These are phyloP conservation scores for Lodderomyces parapsilosis DNA, from an alignment of 1,139 yeast genomes.

Conservation along the genomic window DNA sequence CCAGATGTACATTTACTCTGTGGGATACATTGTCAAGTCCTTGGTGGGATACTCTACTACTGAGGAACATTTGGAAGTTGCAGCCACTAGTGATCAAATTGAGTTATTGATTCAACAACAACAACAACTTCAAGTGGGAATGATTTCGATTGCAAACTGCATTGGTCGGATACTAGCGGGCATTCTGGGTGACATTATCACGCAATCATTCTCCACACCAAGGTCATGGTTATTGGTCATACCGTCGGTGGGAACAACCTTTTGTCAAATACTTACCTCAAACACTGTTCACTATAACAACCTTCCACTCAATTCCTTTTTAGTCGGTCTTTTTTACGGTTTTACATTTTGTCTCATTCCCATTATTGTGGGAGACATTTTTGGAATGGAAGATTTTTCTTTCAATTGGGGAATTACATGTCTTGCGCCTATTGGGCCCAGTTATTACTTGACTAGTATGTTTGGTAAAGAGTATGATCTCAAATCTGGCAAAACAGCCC, in stretches of 20 bases:
- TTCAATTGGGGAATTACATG: slow-evolving; percentile 59
- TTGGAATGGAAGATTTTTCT: slow-evolving; percentile 55
- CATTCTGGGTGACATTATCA: slow-evolving; percentile 48
- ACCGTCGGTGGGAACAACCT: slow-evolving; percentile 42
- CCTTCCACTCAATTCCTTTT: slow-evolving; percentile 39
- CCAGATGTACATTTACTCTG: slow-evolving; percentile 62
- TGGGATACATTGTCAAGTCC: slow-evolving; percentile 60
- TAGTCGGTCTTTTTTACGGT: slow-evolving; percentile 58
- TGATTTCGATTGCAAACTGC: slow-evolving; percentile 55
- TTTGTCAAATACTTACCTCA: slow-evolving; percentile 44
- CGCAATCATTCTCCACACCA: slow-evolving; percentile 40
- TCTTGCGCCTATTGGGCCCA: slow-evolving; percentile 53
- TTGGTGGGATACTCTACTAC: slow-evolving; percentile 27
- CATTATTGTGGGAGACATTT: slow-evolving; percentile 54
- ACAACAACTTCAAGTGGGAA: slow-evolving; percentile 58
- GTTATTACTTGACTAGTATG: slow-evolving; percentile 46
- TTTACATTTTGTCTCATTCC: slow-evolving; percentile 58
- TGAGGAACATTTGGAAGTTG: neutral
- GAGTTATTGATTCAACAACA: slow-evolving; percentile 39
- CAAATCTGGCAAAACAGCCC: slow-evolving; percentile 21
- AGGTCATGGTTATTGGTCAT: slow-evolving; percentile 47
- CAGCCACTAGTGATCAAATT: slow-evolving; percentile 12
- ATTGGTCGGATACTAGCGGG: slow-evolving; percentile 54
- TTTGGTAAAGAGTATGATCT: slow-evolving; percentile 56
- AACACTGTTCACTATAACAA: slow-evolving; percentile 23